Evolutionary conservation across 768 basidiomycete genomes (phyloP), one percentile per base, ranked within the genome.

Genomic region (Chiua virens): DNA sequence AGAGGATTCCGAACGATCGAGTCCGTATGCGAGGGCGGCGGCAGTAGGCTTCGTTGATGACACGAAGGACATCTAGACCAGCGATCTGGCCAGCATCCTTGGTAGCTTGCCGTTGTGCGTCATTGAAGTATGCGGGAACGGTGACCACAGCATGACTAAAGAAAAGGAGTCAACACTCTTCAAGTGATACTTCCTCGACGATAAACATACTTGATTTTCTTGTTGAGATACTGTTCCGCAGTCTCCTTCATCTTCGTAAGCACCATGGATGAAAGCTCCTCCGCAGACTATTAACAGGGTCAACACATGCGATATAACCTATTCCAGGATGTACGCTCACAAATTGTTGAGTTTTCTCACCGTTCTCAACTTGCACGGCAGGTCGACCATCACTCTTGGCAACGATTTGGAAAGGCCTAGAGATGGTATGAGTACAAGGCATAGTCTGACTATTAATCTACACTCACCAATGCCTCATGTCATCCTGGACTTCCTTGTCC

Each of bases 1-100:
- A 11, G 89, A 90, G 41, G 89, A 86, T 42, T 85, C 78, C 0
- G 68, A 54, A 42, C 88, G 86, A 71, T 98, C 96, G 15, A 97
- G 84, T 73, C 97, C 97, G 67, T 99, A 99, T 0, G 97, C 97
- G 47, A 98, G 86, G 25, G 97, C 97, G 44, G 96, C 97, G 40
- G 97, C 97, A 20, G 97, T 99, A 23, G 97, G 96, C n/a, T 72
- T 98, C 97, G 70, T 98, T 98, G 75, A 99, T 98, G 53, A 98
- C 95, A 62, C 96, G 93, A 42, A 98, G 86, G 40, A 98, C 97
- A 18, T 98, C 92, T 17, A 98, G 83, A 65, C 97, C 97, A 18
- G 97, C 95, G 60, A 98, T 98, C 68, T 92, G 87, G 65, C 97
- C 97, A 47, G 97, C 94, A 54, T 98, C 87, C 75, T 98, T 97